Percentiles rank a stretch among this genome's conserved stretches.
phyloP scores from a whole-genome alignment of 768 basidiomycete genomes.

The Gyrodon lividus region DNA sequence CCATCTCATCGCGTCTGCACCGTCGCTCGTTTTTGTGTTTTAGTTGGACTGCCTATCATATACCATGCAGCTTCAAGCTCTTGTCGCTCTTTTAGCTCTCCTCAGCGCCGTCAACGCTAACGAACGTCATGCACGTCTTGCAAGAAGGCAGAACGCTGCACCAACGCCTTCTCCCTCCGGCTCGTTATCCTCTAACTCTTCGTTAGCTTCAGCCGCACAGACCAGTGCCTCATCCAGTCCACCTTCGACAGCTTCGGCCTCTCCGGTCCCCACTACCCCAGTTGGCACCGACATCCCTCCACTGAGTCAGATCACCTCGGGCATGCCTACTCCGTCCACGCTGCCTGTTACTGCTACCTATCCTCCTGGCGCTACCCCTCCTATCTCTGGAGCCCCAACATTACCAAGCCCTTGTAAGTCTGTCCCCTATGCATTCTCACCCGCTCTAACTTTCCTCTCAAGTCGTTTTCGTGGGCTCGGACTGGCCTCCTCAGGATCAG shows the following conservation, averaged over 20 bases:
- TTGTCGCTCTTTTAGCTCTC: slow-evolving; percentile 46
- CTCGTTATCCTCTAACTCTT: slow-evolving; percentile 6
- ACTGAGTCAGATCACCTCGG: slow-evolving; percentile 55
- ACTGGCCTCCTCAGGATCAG: slow-evolving; percentile 66
- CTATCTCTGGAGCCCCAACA: slow-evolving; percentile 61
- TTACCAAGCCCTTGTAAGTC: slow-evolving; percentile 64
- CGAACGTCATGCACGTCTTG: slow-evolving; percentile 37
- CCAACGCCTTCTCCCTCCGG: slow-evolving; percentile 5
- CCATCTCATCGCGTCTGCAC: background rate
- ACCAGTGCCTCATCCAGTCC: background rate
- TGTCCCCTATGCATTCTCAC: background rate
- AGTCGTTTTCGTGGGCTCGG: slow-evolving; percentile 46
- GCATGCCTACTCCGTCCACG: slow-evolving; percentile 56
- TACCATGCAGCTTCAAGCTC: slow-evolving; percentile 44
- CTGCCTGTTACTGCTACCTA: slow-evolving; percentile 52
- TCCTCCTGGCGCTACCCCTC: slow-evolving; percentile 57
- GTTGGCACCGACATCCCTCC: slow-evolving; percentile 54
- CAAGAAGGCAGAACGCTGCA: slow-evolving; percentile 35
- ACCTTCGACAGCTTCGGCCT: slow-evolving; percentile 5
- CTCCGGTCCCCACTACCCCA: slow-evolving; percentile 26
- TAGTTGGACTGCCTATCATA: slow-evolving; percentile 4
- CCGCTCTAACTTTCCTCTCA: background rate
- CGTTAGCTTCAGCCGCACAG: slow-evolving; percentile 2
- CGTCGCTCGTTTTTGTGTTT: slow-evolving; percentile 11
- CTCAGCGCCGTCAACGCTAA: slow-evolving; percentile 39